Evolutionary conservation across 2,329 filamentous ascomycete species (phyloP), one percentile per base, ranked within the genome.

Genomic region (Aspergillus ochraceus): DNA sequence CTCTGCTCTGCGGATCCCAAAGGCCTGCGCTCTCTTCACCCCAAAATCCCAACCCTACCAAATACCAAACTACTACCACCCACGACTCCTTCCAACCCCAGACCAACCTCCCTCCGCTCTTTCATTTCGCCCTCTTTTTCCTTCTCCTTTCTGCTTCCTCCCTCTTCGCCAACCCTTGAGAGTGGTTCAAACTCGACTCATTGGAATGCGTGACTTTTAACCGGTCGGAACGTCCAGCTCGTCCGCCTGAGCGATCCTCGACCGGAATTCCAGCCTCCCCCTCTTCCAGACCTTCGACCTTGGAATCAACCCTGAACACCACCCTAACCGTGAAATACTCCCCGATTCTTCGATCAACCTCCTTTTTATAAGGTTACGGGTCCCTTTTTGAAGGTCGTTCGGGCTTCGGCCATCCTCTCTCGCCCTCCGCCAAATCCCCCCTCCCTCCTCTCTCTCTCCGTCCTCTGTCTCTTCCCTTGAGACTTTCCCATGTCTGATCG

Each of bases 401-500:
- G 55, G 64, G 64, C 64, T 58, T 54, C 55, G 57, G 60, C 63
- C 65, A 57, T 61, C 49, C 32, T 58, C 49, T 47, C 45, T 42
- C 36, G 14, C 17, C 36, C 17, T 42, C 36, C 36, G 36, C 36
- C 36, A 42, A 12, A 12, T 24, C 30, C 36, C 36, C 36, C 17
- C 45, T 24, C 45, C 24, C 24, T 24, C 24, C 24, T 24, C 55
- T 56, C 57, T 54, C 54, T 55, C 24, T 47, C 54, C 50, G 54
- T 50, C 54, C 49, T 57, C 47, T 45, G 50, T 47, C 53, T 19
- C 59, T 52, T 62, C 59, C 58, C 59, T 60, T 49, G 56, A 60
- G 56, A 56, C 66, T 64, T 24, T 54, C 52, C 69, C 71, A 78
- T 78, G 76, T 78, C 76, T 69, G 68, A 73, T 74, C 72, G 69